Percentiles rank a stretch among this genome's conserved stretches.
Evolutionary conservation across 495 filamentous ascomycete species (phyloP).

Genomic region (Rostrohypoxylon terebratum): DNA sequence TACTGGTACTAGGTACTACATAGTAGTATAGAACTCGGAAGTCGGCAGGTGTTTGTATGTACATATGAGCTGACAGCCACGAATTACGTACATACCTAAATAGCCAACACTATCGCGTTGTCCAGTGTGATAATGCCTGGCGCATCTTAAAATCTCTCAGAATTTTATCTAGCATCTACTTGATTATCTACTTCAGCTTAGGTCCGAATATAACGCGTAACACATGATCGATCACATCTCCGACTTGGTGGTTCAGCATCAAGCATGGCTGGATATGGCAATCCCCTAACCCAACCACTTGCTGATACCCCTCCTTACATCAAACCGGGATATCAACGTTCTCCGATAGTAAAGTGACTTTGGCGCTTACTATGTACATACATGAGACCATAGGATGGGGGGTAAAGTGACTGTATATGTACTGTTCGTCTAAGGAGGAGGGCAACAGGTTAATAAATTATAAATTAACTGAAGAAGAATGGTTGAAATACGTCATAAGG

Average conservation of each 20-base stretch:
- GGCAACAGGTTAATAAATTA: slow-evolving; percentile 8
- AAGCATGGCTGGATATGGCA: not conserved
- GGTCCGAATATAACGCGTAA: slow-evolving; percentile 26
- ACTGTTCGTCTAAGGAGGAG: not conserved
- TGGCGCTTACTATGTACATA: slow-evolving; percentile 30
- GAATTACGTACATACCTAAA: slow-evolving; percentile 4
- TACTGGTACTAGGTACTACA: slow-evolving; percentile 7
- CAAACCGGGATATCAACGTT: not conserved
- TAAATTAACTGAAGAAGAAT: slow-evolving; percentile 10
- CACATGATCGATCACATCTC: slow-evolving; percentile 36
- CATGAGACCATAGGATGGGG: not conserved
- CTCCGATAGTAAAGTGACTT: slow-evolving; percentile 3
- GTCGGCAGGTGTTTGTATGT: not conserved
- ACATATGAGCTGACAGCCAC: slow-evolving; percentile 20
- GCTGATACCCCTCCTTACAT: not conserved
- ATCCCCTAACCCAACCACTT: slow-evolving; percentile 10
- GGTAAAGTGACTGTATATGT: slow-evolving; percentile 7
- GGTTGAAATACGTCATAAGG: slow-evolving; percentile 34
- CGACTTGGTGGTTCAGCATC: slow-evolving; percentile 27
- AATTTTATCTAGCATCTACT: slow-evolving; percentile 10
- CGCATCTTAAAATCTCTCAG: not conserved
- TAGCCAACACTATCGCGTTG: not conserved
- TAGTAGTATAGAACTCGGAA: too few relatives aligned
- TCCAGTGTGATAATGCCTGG: slow-evolving; percentile 22
- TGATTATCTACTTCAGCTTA: slow-evolving; percentile 14